Evolutionary conservation across 495 filamentous ascomycete genomes (phyloP).

Genomic region (Neurospora terricola): DNA sequence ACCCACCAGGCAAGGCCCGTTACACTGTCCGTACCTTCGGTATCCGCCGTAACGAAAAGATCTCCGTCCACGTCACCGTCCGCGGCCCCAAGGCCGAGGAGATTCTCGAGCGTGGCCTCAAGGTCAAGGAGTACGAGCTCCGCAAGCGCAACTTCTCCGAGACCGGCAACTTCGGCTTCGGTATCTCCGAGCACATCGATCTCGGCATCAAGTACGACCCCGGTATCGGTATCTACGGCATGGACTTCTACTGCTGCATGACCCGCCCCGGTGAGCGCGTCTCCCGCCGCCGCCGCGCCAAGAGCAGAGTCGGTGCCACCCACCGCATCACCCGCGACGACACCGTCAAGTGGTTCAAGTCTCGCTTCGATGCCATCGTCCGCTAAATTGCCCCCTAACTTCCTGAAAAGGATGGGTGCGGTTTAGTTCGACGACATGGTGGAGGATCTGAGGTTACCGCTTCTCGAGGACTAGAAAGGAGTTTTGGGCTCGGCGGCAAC

Average conservation of each 20-base stretch:
- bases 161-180: conserved; percentile 99
- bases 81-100: conserved; percentile 99
- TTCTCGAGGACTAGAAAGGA: conserved; percentile 11
- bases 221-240: conserved; percentile 98
- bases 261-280: conserved; percentile 96
- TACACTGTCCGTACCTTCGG: conserved; percentile 99
- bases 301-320: conserved; percentile 71
- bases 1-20: conserved; percentile 78
- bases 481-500: conserved; percentile 7
- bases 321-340: conserved; percentile 90
- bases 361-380: conserved; percentile 96
- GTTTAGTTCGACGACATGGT: conserved; percentile 19
- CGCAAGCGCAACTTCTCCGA: conserved; percentile 98
- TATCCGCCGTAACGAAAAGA: conserved; percentile 99
- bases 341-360: conserved; percentile 99
- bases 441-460: conserved; percentile 12
- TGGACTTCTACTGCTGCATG: conserved; percentile 99
- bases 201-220: conserved; percentile 99
- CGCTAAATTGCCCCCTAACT: conserved; percentile 48
- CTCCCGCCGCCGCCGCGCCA: conserved; percentile 82
- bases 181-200: conserved; percentile 99
- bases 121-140: conserved; percentile 99
- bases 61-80: conserved; percentile 98
- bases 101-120: conserved; percentile 98
- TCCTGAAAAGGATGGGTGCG: conserved; percentile 18